Conservation (phyloP, 202 grass and related monocot species). For the Hordeum pubiflorum region DNA sequence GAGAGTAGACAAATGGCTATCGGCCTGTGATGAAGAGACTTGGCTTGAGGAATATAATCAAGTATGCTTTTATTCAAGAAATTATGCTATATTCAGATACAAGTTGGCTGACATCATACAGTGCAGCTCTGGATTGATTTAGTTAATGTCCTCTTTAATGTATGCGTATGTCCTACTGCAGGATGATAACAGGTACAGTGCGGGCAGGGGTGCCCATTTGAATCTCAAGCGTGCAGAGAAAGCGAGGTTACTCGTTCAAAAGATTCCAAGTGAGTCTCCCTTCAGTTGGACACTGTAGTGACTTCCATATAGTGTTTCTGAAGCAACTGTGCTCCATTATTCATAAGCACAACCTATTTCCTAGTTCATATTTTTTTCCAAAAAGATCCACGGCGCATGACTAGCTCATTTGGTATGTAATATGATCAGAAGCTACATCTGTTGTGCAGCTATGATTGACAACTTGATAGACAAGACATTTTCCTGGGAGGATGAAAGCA, state of each 20-base stretch:
- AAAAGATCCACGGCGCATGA: neutral
- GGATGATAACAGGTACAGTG: slow-evolving; percentile 82
- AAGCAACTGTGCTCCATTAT: neutral
- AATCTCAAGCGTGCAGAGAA: slow-evolving; percentile 93
- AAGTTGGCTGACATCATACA: slow-evolving; percentile 5
- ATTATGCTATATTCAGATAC: slow-evolving; percentile 5
- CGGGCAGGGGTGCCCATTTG: slow-evolving; percentile 80
- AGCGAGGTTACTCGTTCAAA: slow-evolving; percentile 60
- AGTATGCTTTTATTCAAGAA: slow-evolving; percentile 31
- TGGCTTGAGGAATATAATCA: slow-evolving; percentile 95
- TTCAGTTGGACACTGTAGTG: slow-evolving; percentile 2
- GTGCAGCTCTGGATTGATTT: neutral
- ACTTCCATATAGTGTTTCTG: neutral
- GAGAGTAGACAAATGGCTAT: slow-evolving; percentile 73
- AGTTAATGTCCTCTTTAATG: neutral
- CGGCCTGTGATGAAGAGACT: slow-evolving; percentile 82
- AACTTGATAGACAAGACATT: slow-evolving; percentile 85
- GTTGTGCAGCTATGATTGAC: slow-evolving; percentile 70
- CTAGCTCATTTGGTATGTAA: neutral
- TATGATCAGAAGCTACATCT: slow-evolving; percentile 5
- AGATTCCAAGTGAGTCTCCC: slow-evolving; percentile 73
- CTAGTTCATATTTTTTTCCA: neutral
- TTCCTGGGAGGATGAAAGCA: slow-evolving; percentile 75
- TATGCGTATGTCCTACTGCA: slow-evolving; percentile 26
- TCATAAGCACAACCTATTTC: neutral